These are phyloP conservation scores for Toxicodendron radicans DNA, from an alignment of 345 rosid species.

Conservation along the genomic window DNA sequence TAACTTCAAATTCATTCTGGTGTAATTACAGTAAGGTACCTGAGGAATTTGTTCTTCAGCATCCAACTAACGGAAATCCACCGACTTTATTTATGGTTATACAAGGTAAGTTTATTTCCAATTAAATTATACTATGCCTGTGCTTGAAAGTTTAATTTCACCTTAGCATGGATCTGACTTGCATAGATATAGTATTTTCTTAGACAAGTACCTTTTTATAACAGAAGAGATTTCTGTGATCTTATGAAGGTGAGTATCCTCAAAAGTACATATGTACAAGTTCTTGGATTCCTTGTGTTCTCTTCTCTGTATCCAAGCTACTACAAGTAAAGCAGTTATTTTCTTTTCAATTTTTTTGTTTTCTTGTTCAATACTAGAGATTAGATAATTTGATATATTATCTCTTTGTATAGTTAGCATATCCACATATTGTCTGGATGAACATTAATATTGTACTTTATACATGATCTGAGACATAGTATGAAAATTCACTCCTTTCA, in stretches of 20 bases:
- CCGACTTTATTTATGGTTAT: slow-evolving; percentile 86
- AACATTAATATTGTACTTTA: slow-evolving; percentile 4
- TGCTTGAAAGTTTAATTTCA: not conserved
- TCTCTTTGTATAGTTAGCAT: slow-evolving; percentile 3
- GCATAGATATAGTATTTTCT: not conserved
- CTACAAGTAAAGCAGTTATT: not conserved
- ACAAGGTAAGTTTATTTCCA: slow-evolving; percentile 47
- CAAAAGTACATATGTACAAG: not conserved
- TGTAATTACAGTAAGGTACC: slow-evolving; percentile 74
- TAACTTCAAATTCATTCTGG: slow-evolving; percentile 21
- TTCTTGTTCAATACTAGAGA: not conserved
- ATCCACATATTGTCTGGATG: not conserved
- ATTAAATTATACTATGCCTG: not conserved
- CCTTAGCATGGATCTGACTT: slow-evolving; percentile 1
- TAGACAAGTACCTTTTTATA: not conserved
- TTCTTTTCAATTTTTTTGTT: not conserved
- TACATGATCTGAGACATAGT: slow-evolving; percentile 14
- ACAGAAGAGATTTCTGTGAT: not conserved
- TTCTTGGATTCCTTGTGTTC: not conserved
- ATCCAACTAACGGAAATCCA: slow-evolving; percentile 87
- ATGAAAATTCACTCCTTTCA: slow-evolving; percentile 26
- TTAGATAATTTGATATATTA: slow-evolving; percentile 2
- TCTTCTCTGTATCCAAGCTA: slow-evolving; percentile 7
- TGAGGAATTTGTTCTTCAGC: slow-evolving; percentile 71
- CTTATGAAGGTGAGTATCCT: not conserved